A percentile compares a stretch with the other conserved stretches of the same genome.
Conservation (phyloP, 2,329 filamentous ascomycete genomes). For the Trichoderma semiorbis region DNA sequence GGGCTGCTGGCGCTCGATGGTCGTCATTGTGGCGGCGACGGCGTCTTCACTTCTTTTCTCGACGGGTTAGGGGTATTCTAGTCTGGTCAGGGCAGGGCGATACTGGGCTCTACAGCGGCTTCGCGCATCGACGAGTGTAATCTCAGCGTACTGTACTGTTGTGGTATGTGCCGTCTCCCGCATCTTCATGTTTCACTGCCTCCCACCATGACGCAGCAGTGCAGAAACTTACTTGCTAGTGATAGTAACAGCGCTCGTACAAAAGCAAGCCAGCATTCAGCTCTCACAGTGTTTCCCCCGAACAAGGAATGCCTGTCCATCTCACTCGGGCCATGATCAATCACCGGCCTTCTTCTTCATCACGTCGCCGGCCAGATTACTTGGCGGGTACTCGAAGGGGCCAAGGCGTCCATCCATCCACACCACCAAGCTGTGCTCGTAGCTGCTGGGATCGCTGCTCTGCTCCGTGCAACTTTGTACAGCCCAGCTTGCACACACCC, state of each 20-base stretch:
- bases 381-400: not conserved
- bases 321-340: not conserved
- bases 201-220: not conserved
- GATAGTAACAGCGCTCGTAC: not conserved
- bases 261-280: not conserved
- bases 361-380: not conserved
- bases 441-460: not conserved
- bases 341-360: not conserved
- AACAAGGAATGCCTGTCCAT: not conserved
- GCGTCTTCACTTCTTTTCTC: not conserved
- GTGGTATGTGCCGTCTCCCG: not conserved
- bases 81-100: not conserved
- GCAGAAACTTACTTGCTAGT: not conserved
- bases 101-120: not conserved
- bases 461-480: not conserved
- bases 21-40: not conserved
- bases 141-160: not conserved
- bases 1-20: not conserved
- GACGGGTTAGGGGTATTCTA: not conserved
- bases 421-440: not conserved
- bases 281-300: not conserved
- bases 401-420: not conserved
- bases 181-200: not conserved
- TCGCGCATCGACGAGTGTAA: not conserved
- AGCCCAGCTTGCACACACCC: not conserved